Percentiles rank a stretch among this genome's conserved stretches.
Conservation (phyloP, 208 protist genomes). For the Trypanosoma melophagium region DNA sequence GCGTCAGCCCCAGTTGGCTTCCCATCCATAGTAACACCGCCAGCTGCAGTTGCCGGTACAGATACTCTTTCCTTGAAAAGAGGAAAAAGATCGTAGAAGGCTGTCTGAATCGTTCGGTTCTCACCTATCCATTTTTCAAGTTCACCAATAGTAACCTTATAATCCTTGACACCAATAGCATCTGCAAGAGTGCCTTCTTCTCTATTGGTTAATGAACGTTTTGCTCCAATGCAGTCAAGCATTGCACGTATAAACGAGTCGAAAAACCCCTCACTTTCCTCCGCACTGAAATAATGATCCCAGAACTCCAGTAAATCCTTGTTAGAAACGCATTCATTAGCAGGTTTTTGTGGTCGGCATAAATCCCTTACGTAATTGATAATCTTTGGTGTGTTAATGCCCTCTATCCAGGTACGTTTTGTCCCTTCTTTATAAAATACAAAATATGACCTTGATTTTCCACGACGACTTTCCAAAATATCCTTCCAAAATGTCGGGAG, state of each 20-base stretch:
- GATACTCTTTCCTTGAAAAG: conserved; percentile 24
- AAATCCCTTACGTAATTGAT: conserved; percentile 70
- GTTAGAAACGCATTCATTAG: conserved; percentile 76
- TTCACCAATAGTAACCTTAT: conserved; percentile 40
- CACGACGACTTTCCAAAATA: conserved; percentile 55
- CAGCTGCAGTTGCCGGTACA: too few species aligned
- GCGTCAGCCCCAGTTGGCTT: not conserved
- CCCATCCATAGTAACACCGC: not conserved
- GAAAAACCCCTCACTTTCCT: conserved; percentile 64
- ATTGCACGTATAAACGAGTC: conserved; percentile 50
- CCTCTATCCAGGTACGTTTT: conserved; percentile 65
- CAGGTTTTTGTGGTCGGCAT: conserved; percentile 72
- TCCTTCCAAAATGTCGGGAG: conserved; percentile 55
- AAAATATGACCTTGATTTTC: conserved; percentile 88
- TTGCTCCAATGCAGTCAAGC: conserved; percentile 11
- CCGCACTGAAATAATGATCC: conserved; percentile 58
- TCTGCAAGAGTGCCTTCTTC: conserved; percentile 26
- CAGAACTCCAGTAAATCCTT: conserved; percentile 67
- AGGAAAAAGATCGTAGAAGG: conserved; percentile 17
- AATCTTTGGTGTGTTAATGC: conserved; percentile 86
- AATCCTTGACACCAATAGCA: conserved; percentile 33
- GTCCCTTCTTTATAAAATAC: conserved; percentile 88
- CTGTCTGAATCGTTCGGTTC: conserved; percentile 21
- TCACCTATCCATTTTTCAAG: conserved; percentile 76
- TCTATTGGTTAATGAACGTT: conserved; percentile 9